Evolutionary conservation across 179 eudicot species (phyloP), one percentile per base, ranked within the genome.

Genomic region (Sideroxylon spinosum): DNA sequence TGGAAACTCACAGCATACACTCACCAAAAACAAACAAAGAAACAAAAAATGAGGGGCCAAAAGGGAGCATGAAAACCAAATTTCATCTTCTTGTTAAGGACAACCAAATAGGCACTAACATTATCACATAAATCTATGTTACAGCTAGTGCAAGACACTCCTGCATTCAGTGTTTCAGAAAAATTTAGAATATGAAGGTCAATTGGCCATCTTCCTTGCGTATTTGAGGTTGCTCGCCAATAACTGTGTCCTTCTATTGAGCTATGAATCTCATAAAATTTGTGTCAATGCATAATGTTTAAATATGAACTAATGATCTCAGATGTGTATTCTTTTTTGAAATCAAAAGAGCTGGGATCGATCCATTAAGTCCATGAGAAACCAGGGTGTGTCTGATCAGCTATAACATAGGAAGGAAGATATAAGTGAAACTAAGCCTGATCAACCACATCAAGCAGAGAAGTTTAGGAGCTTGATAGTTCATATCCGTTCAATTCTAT

Each of bases 301-400:
- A 59, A 65, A 6, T 65, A 65, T 20, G 28, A 65, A 65, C 69
- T 19, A 68, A 62, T 25, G 14, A 62, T 9, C 72, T 13, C 12
- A 17, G 53, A 68, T 19, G 50, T 68, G 53, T 44, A 37, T 37
- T n/a, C 72, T 17, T 44, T 52, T 37, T 19, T 44, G 72, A 52
- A 37, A 37, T 13, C 52, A 68, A 66, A 28, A 66, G 49, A 28
- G 16, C 70, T 66, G 7, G 46, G n/a, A 66, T 13, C 32, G 5
- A 3, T 28, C 70, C 44, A 17, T 52, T 20, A 70, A 70, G 13
- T 46, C 56, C 56, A 70, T 70, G 19, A n/a, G 57, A 28, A 70
- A 70, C 28, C 53, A 50, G 25, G 73, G 73, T 1, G 22, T 70
- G 28, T 48, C 28, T 48, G 73, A 70, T 46, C 56, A 70, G 57